A percentile compares a stretch with the other conserved stretches of the same genome.
Conservation (phyloP, 2,329 filamentous ascomycete species). For the Ramularia endophylla region DNA sequence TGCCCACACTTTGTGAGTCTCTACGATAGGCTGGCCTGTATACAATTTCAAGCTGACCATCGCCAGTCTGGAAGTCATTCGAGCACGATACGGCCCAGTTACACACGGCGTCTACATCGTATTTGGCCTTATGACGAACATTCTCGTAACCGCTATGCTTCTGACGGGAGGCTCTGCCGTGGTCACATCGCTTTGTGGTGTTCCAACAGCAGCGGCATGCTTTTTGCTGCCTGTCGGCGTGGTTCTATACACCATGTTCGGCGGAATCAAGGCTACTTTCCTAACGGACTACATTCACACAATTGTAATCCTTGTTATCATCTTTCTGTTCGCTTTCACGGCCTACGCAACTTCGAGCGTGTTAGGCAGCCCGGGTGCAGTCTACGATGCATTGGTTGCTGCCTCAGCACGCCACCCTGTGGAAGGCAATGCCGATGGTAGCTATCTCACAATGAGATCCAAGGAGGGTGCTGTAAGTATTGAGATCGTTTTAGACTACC, state of each 20-base stretch:
- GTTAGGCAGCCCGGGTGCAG: constrained; percentile 67
- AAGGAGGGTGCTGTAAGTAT: constrained; percentile 82
- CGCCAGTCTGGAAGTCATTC: constrained; percentile 64
- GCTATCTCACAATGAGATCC: constrained; percentile 81
- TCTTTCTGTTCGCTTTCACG: constrained; percentile 78
- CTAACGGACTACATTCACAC: constrained; percentile 84
- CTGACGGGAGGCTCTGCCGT: constrained; percentile 73
- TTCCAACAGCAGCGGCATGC: constrained; percentile 73
- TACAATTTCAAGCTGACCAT: constrained; percentile 47
- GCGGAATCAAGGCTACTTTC: constrained; percentile 81
- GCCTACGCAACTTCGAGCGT: constrained; percentile 68
- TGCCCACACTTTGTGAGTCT: constrained; percentile 55
- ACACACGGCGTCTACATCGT: constrained; percentile 75
- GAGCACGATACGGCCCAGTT: constrained; percentile 66
- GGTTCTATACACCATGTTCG: constrained; percentile 63
- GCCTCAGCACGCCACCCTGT: constrained; percentile 68
- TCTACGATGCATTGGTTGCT: constrained; percentile 71
- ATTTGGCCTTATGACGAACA: constrained; percentile 71
- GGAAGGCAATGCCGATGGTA: constrained; percentile 70
- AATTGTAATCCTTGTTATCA: constrained; percentile 75
- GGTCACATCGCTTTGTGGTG: constrained; percentile 63
- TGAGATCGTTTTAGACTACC: constrained; percentile 33
- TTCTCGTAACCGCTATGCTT: constrained; percentile 83
- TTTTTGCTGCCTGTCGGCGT: constrained; percentile 78
- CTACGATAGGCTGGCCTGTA: too few relatives aligned